These are phyloP conservation scores for Barbatosphaeria neglecta DNA, from an alignment of 495 filamentous ascomycete species.

Conservation along the genomic window DNA sequence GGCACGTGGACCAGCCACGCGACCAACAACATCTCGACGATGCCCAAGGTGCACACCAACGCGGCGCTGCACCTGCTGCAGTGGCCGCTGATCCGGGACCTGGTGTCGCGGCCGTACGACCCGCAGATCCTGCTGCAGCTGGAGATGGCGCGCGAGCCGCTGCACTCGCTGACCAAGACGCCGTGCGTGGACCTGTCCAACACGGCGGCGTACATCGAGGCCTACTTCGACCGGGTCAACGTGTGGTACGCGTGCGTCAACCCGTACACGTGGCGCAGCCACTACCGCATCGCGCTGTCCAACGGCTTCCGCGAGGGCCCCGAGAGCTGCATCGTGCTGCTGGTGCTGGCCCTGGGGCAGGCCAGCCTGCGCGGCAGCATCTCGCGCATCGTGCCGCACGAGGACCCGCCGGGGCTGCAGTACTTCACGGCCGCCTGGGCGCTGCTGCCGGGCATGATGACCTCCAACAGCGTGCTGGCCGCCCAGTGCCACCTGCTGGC, in stretches of 20 bases:
- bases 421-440: constrained; percentile 75
- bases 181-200: constrained; percentile 60
- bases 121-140: constrained; percentile 68
- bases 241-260: constrained; percentile 81
- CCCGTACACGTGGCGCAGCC: constrained; percentile 67
- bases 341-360: constrained; percentile 66
- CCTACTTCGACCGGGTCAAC: constrained; percentile 71
- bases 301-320: constrained; percentile 63
- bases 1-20: constrained; percentile 55
- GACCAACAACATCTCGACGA: constrained; percentile 67
- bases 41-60: constrained; percentile 75
- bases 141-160: constrained; percentile 67
- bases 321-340: constrained; percentile 71
- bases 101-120: constrained; percentile 65
- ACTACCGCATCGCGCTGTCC: constrained; percentile 60
- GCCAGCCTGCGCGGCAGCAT: constrained; percentile 63
- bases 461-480: constrained; percentile 59
- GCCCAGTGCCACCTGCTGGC: constrained; percentile 71
- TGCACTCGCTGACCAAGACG: constrained; percentile 50
- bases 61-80: constrained; percentile 67
- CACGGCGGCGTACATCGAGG: constrained; percentile 58
- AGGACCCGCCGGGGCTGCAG: constrained; percentile 63
- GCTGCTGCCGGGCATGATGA: constrained; percentile 66
- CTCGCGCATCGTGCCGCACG: constrained; percentile 54
- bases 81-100: constrained; percentile 67